A percentile compares a stretch with the other conserved stretches of the same genome.
These are phyloP conservation scores for Triangularia verruculosa DNA, from an alignment of 2,329 filamentous ascomycete genomes.

Conservation along the genomic window DNA sequence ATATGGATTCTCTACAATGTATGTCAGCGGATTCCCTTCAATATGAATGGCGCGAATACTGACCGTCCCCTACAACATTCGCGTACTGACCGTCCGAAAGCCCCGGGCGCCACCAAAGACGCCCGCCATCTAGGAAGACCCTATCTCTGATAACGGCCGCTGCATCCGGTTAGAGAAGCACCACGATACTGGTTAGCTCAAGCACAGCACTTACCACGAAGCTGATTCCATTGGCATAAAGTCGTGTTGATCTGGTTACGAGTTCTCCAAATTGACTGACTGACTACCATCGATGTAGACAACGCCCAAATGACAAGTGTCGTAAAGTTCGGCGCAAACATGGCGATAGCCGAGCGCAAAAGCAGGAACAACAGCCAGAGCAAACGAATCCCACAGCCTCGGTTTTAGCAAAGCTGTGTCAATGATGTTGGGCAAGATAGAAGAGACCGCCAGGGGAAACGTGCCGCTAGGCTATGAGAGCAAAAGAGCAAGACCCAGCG, in stretches of 20 bases:
- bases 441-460: neutral
- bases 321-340: conserved; percentile 31
- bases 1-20: conserved; percentile 45
- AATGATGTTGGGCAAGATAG: too few relatives aligned
- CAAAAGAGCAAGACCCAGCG: neutral
- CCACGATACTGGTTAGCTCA: neutral
- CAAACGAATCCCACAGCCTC: too few relatives aligned
- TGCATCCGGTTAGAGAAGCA: conserved; percentile 31
- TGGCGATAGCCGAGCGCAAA: conserved; percentile 23
- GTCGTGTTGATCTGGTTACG: conserved; percentile 53
- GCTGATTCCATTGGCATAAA: conserved; percentile 57
- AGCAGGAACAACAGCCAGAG: neutral
- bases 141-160: conserved; percentile 59
- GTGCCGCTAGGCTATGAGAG: neutral
- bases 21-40: neutral
- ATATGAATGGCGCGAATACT: conserved; percentile 25
- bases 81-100: conserved; percentile 43
- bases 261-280: conserved; percentile 45
- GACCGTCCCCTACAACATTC: conserved; percentile 40
- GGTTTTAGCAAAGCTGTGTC: too few relatives aligned
- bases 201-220: conserved; percentile 37
- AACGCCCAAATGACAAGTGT: conserved; percentile 30
- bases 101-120: conserved; percentile 51
- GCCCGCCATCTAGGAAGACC: conserved; percentile 64
- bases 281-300: conserved; percentile 37